phyloP scores from a whole-genome alignment of 257 asterid species.

The Solanum paucissectum region DNA sequence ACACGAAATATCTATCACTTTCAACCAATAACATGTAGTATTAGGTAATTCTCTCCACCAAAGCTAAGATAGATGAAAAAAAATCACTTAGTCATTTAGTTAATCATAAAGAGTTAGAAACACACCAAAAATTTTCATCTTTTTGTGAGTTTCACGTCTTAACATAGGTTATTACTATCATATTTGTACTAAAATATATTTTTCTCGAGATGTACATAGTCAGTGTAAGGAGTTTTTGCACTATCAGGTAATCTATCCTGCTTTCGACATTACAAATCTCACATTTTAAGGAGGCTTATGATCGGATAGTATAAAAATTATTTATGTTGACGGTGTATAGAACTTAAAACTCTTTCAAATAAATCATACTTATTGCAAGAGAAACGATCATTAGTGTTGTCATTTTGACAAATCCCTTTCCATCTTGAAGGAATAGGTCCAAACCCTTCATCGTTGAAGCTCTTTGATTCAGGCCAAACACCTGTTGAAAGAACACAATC shows the following conservation, averaged over 20 bases:
- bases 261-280: background rate
- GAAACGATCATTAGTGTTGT: background rate
- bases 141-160: too few species aligned
- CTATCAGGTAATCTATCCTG: background rate
- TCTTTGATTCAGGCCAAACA: constrained; percentile 78
- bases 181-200: too few species aligned
- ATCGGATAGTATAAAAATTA: background rate
- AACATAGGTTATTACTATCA: too few species aligned
- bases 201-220: background rate
- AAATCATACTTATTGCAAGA: constrained; percentile 48
- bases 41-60: too few species aligned
- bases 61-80: too few species aligned
- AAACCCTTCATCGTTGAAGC: constrained; percentile 51
- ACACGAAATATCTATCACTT: too few species aligned
- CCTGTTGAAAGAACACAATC: constrained; percentile 21
- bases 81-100: too few species aligned
- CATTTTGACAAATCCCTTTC: constrained; percentile 55
- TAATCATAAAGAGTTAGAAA: too few species aligned
- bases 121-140: too few species aligned
- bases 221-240: background rate
- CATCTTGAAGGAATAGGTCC: constrained; percentile 76
- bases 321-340: background rate
- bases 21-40: too few species aligned
- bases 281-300: too few species aligned
- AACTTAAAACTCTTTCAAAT: background rate